Evolutionary conservation across 805 yeast species (phyloP).

Genomic region (Ogataea pignaliae): DNA sequence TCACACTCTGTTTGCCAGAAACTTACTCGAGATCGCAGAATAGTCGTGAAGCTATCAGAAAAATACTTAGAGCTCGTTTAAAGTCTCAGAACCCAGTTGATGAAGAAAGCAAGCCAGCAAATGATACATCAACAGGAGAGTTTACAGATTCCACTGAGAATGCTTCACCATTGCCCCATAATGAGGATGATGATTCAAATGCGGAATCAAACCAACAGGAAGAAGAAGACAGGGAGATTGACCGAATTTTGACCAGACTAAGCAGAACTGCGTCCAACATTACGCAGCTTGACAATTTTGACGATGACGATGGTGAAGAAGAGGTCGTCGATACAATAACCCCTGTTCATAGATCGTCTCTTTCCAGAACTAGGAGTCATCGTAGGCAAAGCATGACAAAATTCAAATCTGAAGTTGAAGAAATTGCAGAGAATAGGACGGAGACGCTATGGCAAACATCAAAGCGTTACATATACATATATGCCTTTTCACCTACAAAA

Average conservation of each 20-base stretch:
- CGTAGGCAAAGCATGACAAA: slow-evolving; percentile 17
- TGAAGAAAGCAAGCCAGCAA: slow-evolving; percentile 8
- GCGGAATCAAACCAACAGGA: slow-evolving; percentile 1
- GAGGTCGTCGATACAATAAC: slow-evolving; percentile 35
- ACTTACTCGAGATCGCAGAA: slow-evolving; percentile 62
- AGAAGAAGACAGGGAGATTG: slow-evolving; percentile 24
- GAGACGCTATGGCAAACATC: slow-evolving; percentile 16
- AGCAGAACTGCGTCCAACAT: slow-evolving; percentile 22
- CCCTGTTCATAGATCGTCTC: slow-evolving; percentile 29
- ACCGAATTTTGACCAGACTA: slow-evolving; percentile 32
- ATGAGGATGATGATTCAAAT: slow-evolving; percentile 10
- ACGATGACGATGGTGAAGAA: slow-evolving; percentile 24
- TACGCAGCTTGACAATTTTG: slow-evolving; percentile 3
- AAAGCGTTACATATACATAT: slow-evolving; percentile 37
- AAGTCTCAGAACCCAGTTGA: slow-evolving; percentile 9
- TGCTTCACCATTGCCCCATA: slow-evolving; percentile 4
- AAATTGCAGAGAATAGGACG: slow-evolving; percentile 16
- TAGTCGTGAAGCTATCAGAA: slow-evolving; percentile 48
- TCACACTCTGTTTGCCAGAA: slow-evolving; percentile 68
- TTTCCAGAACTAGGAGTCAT: slow-evolving; percentile 16
- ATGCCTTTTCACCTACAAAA: slow-evolving; percentile 54
- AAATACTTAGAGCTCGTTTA: slow-evolving; percentile 37
- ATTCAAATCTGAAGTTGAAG: slow-evolving; percentile 17
- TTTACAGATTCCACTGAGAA: background rate
- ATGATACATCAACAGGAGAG: too few relatives aligned